Evolutionary conservation across 306 rosid species (phyloP).

Genomic region (Macrotyloma uniflorum): DNA sequence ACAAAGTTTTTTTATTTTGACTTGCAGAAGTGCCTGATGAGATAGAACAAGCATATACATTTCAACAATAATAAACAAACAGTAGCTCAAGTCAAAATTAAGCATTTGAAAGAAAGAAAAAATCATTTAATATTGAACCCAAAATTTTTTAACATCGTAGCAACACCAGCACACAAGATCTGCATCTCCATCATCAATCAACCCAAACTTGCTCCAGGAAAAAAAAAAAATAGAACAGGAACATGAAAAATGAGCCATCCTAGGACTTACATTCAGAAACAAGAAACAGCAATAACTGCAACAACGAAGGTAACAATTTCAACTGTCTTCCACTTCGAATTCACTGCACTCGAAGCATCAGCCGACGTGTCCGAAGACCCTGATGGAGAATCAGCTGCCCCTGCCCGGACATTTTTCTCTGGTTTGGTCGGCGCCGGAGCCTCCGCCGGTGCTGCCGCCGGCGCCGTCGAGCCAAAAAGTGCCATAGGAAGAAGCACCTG

Average conservation of each 20-base stretch:
- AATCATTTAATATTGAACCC: slow-evolving; percentile 32
- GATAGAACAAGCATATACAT: neutral
- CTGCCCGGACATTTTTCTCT: slow-evolving; percentile 54
- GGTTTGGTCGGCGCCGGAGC: slow-evolving; percentile 69
- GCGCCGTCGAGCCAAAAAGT: slow-evolving; percentile 50
- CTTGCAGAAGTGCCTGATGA: neutral
- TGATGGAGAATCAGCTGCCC: slow-evolving; percentile 62
- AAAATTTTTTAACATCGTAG: slow-evolving; percentile 39
- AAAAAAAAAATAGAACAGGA: neutral
- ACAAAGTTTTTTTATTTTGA: neutral
- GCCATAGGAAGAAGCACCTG: slow-evolving; percentile 79
- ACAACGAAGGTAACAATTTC: slow-evolving; percentile 13
- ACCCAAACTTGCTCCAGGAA: slow-evolving; percentile 5
- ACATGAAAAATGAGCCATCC: slow-evolving; percentile 3
- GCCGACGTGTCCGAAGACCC: slow-evolving; percentile 45
- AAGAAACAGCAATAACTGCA: slow-evolving; percentile 32
- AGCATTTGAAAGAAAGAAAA: neutral
- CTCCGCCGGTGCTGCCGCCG: slow-evolving; percentile 51
- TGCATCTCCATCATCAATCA: slow-evolving; percentile 38
- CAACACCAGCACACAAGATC: slow-evolving; percentile 41
- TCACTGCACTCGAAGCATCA: slow-evolving; percentile 47
- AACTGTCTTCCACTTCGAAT: neutral
- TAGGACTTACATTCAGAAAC: slow-evolving; percentile 30
- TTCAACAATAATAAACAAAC: neutral
- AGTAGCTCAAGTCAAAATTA: neutral